Base-by-base conservation (phyloP, 225 moss, liverwort and hornwort species). In the Sphagnum contortum region DNA sequence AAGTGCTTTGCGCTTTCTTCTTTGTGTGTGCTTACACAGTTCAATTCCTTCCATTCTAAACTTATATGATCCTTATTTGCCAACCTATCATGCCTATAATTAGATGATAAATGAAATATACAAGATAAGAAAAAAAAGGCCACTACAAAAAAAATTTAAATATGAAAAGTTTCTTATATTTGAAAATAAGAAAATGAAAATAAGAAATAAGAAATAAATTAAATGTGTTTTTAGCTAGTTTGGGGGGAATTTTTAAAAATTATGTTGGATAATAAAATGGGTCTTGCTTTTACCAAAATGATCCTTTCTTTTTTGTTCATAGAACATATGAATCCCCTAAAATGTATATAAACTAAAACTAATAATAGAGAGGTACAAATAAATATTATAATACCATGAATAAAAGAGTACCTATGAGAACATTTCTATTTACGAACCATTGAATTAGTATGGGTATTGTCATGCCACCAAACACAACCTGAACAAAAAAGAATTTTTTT, bases 51-150 rank as follows among this genome's bases (percentile, higher is more conserved):
- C 51, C 51, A 52, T 52, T 9, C 51, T 52, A 52, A 52, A 9
- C 51, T 52, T 52, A 52, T n/a, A n/a, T 9, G 51, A 5, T 9
- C 51, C 9, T 52, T 52, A 9, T 52, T 68, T 10, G 62, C 72
- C 67, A 73, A 73, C 72, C 72, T 62, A 73, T 73, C 10, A 44
- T 61, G 48, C 67, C 59, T 66, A 72, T 72, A 64, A 66, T 52
- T n/a, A 72, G 44, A 72, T 13, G 59, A 72, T 66, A 66, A 61
- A 29, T 65, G 67, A 56, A 73, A 57, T 62, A 5, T 63, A 14
- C 53, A 45, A 55, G 54, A 56, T 52, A 61, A 55, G 64, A 12
- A 61, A 72, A 70, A 11, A 70, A 70, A 70, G 64, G 54, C 48
- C 56, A 57, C 54, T 62, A 6, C 44, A 57, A 47, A 64, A 70